Percentiles rank a stretch among this genome's conserved stretches.
These are phyloP conservation scores for Eucalyptus tenuipes DNA, from an alignment of 345 rosid species.

Conservation along the genomic window DNA sequence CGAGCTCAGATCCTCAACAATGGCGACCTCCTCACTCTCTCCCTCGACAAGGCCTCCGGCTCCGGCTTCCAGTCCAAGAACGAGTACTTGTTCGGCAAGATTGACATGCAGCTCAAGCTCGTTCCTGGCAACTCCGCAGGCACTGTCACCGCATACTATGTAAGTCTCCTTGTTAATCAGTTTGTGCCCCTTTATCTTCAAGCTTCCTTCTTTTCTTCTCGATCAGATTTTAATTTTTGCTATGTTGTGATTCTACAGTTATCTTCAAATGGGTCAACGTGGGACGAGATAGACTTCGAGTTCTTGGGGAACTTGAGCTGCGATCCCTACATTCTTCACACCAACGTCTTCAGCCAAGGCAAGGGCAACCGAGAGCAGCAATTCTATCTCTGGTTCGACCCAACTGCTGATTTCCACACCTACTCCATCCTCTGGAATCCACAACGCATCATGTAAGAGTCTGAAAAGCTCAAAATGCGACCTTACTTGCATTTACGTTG, in stretches of 20 bases:
- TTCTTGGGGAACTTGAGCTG: background rate
- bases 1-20: conserved; percentile 47
- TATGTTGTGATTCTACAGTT: background rate
- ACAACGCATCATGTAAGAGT: background rate
- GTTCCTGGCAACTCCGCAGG: background rate
- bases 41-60: conserved; percentile 57
- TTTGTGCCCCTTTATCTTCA: background rate
- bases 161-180: background rate
- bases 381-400: background rate
- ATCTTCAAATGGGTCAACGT: background rate
- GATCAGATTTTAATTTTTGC: background rate
- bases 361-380: background rate
- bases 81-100: conserved; percentile 39
- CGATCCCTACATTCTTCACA: background rate
- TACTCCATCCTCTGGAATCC: background rate
- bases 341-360: background rate
- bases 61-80: conserved; percentile 57
- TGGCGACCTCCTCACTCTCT: conserved; percentile 47
- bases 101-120: conserved; percentile 2
- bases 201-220: background rate
- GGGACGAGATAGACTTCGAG: background rate
- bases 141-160: background rate
- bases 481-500: background rate
- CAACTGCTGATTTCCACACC: background rate
- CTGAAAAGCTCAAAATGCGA: background rate